phyloP scores from a whole-genome alignment of 306 rosid genomes.

The Urtica urens region DNA sequence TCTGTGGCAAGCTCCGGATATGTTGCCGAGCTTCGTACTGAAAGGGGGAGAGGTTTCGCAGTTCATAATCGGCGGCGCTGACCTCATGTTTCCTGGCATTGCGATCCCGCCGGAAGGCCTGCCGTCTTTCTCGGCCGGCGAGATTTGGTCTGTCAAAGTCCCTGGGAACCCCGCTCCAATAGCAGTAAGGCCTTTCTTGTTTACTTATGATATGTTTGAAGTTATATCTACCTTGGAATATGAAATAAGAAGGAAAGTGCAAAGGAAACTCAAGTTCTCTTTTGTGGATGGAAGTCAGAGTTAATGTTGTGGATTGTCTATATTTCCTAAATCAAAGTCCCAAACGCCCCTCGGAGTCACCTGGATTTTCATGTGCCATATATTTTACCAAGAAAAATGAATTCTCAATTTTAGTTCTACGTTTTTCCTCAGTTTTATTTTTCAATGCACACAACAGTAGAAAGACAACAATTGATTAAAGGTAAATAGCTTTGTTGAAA shows the following conservation, averaged over 20 bases:
- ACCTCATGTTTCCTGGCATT: conserved; percentile 97
- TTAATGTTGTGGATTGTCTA: too few relatives aligned
- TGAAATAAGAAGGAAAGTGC: not conserved
- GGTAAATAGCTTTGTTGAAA: not conserved
- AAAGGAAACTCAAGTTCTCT: too few relatives aligned
- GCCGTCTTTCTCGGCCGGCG: conserved; percentile 61
- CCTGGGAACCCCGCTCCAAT: conserved; percentile 93
- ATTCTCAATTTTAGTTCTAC: too few relatives aligned
- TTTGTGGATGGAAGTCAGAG: too few relatives aligned
- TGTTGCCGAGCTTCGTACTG: conserved; percentile 66
- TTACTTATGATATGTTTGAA: too few relatives aligned
- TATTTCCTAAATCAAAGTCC: too few relatives aligned
- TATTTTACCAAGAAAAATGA: too few relatives aligned
- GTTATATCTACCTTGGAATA: not conserved
- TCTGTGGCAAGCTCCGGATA: conserved; percentile 79
- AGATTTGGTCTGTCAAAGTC: conserved; percentile 80
- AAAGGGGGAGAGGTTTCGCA: conserved; percentile 90
- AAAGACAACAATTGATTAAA: not conserved
- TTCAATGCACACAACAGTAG: not conserved
- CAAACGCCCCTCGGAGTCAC: too few relatives aligned
- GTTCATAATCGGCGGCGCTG: conserved; percentile 82
- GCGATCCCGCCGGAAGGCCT: conserved; percentile 66
- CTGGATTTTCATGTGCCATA: too few relatives aligned
- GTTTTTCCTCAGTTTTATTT: not conserved
- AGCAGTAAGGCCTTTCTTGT: conserved; percentile 78